Evolutionary conservation across 192 early-diverging fungal genomes (phyloP).

Genomic region (Coemansia furcata): DNA sequence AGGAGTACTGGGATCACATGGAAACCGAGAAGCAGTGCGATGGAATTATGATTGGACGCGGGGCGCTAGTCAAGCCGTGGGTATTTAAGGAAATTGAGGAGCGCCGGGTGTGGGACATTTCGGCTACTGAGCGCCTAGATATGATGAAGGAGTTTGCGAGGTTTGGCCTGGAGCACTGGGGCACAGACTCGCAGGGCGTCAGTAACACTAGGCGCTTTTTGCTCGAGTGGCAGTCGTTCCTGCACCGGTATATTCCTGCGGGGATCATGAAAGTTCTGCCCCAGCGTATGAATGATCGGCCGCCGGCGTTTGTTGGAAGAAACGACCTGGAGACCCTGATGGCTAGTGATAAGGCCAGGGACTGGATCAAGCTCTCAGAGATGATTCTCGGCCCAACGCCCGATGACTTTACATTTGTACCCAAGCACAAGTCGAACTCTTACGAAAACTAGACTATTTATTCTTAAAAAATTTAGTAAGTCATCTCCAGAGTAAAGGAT

Average conservation of each 20-base stretch:
- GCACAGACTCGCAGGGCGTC: conserved; percentile 83
- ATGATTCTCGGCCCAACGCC: conserved; percentile 89
- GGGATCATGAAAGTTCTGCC: conserved; percentile 91
- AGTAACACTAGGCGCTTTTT: conserved; percentile 78
- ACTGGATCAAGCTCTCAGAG: conserved; percentile 95
- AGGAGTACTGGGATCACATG: conserved; percentile 77
- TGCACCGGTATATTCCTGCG: conserved; percentile 82
- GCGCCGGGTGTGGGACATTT: conserved; percentile 87
- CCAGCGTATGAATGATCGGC: conserved; percentile 88
- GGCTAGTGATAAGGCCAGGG: conserved; percentile 70
- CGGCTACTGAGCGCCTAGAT: conserved; percentile 84
- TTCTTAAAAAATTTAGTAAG: conserved; percentile 3
- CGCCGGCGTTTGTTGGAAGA: conserved; percentile 79
- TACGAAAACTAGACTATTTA: conserved; percentile 45
- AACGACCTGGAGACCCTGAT: conserved; percentile 94
- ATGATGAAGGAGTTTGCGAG: conserved; percentile 78
- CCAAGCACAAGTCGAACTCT: conserved; percentile 93
- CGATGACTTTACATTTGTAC: conserved; percentile 82
- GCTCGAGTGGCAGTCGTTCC: conserved; percentile 77
- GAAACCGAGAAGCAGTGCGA: conserved; percentile 61
- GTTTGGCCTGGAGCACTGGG: conserved; percentile 96
- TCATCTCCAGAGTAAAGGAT: conserved; percentile 20
- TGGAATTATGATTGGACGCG: conserved; percentile 91
- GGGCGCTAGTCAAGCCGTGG: conserved; percentile 97
- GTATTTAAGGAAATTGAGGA: conserved; percentile 92